Conservation (phyloP, 2,329 filamentous ascomycete species). For the Xylaria sp. region DNA sequence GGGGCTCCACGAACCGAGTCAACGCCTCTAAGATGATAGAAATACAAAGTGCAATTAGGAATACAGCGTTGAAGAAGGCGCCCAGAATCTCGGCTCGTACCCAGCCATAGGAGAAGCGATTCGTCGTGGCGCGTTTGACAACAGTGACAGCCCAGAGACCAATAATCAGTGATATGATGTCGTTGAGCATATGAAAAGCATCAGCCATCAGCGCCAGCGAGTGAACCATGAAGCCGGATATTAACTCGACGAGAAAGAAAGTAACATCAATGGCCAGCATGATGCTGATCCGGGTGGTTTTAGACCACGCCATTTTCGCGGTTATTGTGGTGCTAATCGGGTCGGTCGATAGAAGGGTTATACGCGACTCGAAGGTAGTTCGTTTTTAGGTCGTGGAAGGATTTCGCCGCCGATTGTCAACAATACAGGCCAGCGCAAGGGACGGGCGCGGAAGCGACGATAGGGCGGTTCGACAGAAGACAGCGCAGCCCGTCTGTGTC, state of each 20-base stretch:
- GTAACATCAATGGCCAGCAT: conserved; percentile 87
- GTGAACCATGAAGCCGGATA: conserved; percentile 83
- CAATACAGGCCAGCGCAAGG: not conserved
- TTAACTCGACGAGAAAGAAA: conserved; percentile 91
- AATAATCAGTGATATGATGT: conserved; percentile 92
- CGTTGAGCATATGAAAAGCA: conserved; percentile 99
- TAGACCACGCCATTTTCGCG: conserved; percentile 79
- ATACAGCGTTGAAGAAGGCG: conserved; percentile 96
- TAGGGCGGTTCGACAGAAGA: not conserved
- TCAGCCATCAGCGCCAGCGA: conserved; percentile 94
- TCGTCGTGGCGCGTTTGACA: conserved; percentile 81
- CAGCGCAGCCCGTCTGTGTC: not conserved
- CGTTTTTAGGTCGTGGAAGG: not conserved
- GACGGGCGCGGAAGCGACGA: not conserved
- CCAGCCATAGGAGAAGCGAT: conserved; percentile 97
- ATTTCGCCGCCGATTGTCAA: not conserved
- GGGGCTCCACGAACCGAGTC: conserved; percentile 88
- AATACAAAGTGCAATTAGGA: conserved; percentile 93
- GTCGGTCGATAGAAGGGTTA: not conserved
- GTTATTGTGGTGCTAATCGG: not conserved
- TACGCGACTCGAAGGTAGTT: not conserved
- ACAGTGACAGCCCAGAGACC: conserved; percentile 95
- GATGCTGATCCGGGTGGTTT: conserved; percentile 88
- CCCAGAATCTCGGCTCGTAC: conserved; percentile 96
- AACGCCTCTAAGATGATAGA: conserved; percentile 96